These are phyloP conservation scores for Ananas comosus DNA, from an alignment of 176 grass and related monocot species.

Conservation along the genomic window DNA sequence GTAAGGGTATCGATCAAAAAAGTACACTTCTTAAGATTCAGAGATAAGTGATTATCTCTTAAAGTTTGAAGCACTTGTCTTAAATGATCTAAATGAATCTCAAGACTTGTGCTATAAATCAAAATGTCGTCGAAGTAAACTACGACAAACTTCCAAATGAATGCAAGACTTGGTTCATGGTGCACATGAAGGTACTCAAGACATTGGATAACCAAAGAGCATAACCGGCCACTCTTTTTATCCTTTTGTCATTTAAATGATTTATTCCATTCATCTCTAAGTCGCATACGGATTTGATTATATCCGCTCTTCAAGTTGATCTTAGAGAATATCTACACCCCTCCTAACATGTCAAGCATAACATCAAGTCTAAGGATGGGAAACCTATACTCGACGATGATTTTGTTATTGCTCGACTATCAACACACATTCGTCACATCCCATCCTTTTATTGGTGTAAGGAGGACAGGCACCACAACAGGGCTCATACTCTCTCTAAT, in stretches of 20 bases:
- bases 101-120: neutral
- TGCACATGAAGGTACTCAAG: neutral
- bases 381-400: neutral
- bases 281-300: neutral
- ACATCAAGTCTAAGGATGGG: neutral
- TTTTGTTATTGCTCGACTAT: neutral
- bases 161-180: neutral
- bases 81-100: neutral
- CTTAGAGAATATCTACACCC: neutral
- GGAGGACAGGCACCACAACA: neutral
- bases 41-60: neutral
- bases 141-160: neutral
- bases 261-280: neutral
- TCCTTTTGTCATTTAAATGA: neutral
- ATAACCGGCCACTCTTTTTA: neutral
- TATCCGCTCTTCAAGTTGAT: neutral
- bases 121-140: neutral
- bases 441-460: neutral
- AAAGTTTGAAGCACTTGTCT: neutral
- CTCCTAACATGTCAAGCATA: neutral
- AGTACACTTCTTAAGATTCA: neutral
- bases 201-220: neutral
- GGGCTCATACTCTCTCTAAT: too few relatives aligned
- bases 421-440: neutral
- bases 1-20: neutral